Conservation (phyloP, 352 stramenopile genomes). For the Phytopythium vexans region DNA sequence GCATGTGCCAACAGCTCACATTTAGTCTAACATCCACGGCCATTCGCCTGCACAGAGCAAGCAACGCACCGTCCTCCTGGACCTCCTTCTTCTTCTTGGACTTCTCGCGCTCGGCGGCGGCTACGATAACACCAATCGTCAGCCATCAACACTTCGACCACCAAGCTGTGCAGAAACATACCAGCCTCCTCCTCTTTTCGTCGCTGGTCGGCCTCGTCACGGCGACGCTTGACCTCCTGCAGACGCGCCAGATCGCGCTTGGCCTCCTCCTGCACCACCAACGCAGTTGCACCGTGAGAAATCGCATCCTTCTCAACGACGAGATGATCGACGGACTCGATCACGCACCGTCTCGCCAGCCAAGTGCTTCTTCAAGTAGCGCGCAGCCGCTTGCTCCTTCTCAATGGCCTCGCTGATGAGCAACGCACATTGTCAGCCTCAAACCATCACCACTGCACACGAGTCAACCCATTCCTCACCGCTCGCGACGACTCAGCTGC, state of each 20-base stretch:
- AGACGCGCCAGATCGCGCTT: constrained; percentile 85
- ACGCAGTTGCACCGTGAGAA: neutral
- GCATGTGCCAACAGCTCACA: neutral
- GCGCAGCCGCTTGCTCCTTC: constrained; percentile 67
- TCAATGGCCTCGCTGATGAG: constrained; percentile 68
- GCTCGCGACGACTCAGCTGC: constrained; percentile 79
- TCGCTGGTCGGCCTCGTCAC: constrained; percentile 76
- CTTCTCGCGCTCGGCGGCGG: constrained; percentile 59
- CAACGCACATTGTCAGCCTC: neutral
- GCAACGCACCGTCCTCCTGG: constrained; percentile 58
- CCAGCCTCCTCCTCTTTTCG: constrained; percentile 80
- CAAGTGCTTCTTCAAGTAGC: constrained; percentile 85
- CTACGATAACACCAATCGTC: constrained; percentile 13
- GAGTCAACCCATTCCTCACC: constrained; percentile 20
- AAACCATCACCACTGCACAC: neutral
- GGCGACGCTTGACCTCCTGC: constrained; percentile 72
- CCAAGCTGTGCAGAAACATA: constrained; percentile 12
- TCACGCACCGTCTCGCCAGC: constrained; percentile 68
- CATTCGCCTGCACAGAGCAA: neutral
- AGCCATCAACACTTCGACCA: constrained; percentile 1
- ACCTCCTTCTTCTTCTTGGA: constrained; percentile 54
- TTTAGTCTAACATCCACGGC: neutral
- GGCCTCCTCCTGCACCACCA: constrained; percentile 49
- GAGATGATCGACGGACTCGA: neutral
- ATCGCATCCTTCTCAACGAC: neutral